Conservation (phyloP, 495 filamentous ascomycete species). For the Penicillium alfredii region DNA sequence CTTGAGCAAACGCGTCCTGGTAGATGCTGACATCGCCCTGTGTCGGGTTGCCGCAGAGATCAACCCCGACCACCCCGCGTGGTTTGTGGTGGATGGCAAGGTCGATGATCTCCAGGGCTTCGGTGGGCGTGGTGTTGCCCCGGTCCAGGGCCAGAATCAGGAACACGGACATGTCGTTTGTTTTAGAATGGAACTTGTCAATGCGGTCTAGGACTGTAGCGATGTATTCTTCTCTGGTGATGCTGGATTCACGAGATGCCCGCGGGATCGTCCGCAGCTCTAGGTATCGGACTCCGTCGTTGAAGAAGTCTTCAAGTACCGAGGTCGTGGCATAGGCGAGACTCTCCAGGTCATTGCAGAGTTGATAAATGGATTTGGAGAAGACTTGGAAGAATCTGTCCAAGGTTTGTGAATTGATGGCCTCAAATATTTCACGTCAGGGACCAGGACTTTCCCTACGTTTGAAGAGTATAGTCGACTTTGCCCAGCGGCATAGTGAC, state of each 20-base stretch:
- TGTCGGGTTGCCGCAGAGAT: conserved; percentile 73
- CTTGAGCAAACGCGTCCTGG: conserved; percentile 48
- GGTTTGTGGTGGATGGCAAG: conserved; percentile 52
- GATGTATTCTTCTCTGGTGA: conserved; percentile 61
- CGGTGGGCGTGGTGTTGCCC: conserved; percentile 43
- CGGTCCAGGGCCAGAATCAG: conserved; percentile 78
- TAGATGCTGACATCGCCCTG: conserved; percentile 54
- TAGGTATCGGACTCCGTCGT: conserved; percentile 70
- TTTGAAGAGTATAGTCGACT: conserved; percentile 64
- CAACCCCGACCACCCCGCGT: conserved; percentile 65
- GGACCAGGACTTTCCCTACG: conserved; percentile 39
- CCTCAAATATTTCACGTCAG: neutral
- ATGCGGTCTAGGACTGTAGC: conserved; percentile 57
- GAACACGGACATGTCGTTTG: conserved; percentile 43
- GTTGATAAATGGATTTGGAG: conserved; percentile 68
- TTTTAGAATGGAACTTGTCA: conserved; percentile 30
- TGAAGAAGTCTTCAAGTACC: conserved; percentile 64
- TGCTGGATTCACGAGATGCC: conserved; percentile 41
- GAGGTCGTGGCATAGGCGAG: conserved; percentile 58
- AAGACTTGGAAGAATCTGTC: conserved; percentile 72
- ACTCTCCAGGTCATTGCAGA: conserved; percentile 54
- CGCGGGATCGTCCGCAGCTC: conserved; percentile 80
- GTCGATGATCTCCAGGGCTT: conserved; percentile 56
- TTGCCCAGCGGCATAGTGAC: conserved; percentile 61
- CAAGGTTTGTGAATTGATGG: conserved; percentile 5